phyloP scores from a whole-genome alignment of 2,329 filamentous ascomycete genomes.

The Hypoxylon sp. region DNA sequence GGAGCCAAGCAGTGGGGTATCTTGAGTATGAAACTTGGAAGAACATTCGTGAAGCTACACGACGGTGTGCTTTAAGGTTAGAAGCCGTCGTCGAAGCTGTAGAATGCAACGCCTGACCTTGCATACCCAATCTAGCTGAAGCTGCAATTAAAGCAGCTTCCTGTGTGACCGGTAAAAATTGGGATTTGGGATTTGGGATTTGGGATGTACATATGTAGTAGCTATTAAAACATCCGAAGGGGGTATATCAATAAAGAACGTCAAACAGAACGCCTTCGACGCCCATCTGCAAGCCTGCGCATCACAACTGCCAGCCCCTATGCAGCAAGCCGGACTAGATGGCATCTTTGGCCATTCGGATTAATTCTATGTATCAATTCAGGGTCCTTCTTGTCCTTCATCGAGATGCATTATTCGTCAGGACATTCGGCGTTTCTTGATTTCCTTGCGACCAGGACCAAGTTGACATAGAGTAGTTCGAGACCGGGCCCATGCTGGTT shows the following conservation, averaged over 20 bases:
- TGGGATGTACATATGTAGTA: no score
- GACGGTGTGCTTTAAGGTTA: slow-evolving; percentile 23
- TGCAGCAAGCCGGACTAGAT: slow-evolving; percentile 21
- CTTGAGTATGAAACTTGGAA: slow-evolving; percentile 19
- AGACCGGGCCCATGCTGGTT: slow-evolving; percentile 3
- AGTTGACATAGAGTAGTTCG: background rate
- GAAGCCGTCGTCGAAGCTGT: slow-evolving; percentile 1
- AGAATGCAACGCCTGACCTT: slow-evolving; percentile 17
- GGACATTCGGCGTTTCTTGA: slow-evolving; percentile 1
- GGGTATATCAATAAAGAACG: slow-evolving; percentile 4
- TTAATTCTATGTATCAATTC: slow-evolving; percentile 7
- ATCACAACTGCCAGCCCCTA: slow-evolving; percentile 20
- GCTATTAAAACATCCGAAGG: slow-evolving; percentile 18
- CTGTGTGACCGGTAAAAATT: slow-evolving; percentile 16
- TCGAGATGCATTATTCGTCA: slow-evolving; percentile 14
- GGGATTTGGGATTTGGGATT: no score
- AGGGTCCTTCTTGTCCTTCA: slow-evolving; percentile 1
- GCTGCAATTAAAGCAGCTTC: slow-evolving; percentile 22
- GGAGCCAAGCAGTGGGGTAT: slow-evolving; percentile 7
- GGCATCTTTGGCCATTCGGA: slow-evolving; percentile 3
- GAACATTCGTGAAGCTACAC: slow-evolving; percentile 18
- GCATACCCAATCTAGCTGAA: slow-evolving; percentile 24
- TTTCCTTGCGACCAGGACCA: no score
- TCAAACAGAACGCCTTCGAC: slow-evolving; percentile 18
- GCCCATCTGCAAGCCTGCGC: slow-evolving; percentile 26